These are phyloP conservation scores for Nadsonia fulvescens DNA, from an alignment of 805 yeast genomes.

Conservation along the genomic window DNA sequence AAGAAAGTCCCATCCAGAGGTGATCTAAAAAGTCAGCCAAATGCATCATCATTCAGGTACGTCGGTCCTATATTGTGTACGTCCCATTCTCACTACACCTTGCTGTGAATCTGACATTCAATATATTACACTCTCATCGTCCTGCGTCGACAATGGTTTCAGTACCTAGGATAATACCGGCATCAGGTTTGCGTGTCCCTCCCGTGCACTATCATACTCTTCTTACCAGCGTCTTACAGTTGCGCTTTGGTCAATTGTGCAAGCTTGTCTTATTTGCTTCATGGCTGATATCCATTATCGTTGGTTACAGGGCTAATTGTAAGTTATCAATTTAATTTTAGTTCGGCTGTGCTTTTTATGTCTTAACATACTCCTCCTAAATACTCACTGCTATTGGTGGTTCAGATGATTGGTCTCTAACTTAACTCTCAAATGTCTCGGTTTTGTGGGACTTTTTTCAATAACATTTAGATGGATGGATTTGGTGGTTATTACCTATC, in stretches of 20 bases:
- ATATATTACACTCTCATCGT: no score
- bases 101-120: constrained; percentile 70
- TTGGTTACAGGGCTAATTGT: not conserved
- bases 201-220: constrained; percentile 4
- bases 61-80: no score
- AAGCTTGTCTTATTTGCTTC: constrained; percentile 2
- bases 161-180: constrained; percentile 6
- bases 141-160: constrained; percentile 3
- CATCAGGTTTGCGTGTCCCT: constrained; percentile 3
- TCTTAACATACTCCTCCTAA: not conserved
- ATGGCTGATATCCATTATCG: constrained; percentile 1
- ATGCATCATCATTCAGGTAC: no score
- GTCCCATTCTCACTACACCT: no score
- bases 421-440: no score
- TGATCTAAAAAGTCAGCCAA: no score
- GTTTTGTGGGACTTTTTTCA: no score
- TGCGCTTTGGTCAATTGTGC: constrained; percentile 5
- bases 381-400: constrained; percentile 2
- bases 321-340: not conserved
- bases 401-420: no score
- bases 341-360: constrained; percentile 1
- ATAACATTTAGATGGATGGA: no score
- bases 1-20: no score
- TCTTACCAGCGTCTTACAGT: constrained; percentile 3
- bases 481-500: constrained; percentile 5